These are phyloP conservation scores for Diplocarpon rosae DNA, from an alignment of 2,329 filamentous ascomycete species.

Conservation along the genomic window DNA sequence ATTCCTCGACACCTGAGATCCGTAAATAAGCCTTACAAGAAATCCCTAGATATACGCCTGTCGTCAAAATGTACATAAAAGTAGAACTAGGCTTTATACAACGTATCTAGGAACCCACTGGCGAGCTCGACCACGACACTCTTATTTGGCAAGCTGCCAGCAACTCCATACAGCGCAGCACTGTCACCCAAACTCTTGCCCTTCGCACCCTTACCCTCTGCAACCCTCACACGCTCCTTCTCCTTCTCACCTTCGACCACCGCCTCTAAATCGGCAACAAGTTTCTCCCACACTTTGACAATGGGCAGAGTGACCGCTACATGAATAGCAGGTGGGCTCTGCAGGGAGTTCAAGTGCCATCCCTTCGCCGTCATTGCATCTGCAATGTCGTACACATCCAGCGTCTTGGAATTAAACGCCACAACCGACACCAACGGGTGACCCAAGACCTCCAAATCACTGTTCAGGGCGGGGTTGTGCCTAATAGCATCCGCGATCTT, in stretches of 20 bases:
- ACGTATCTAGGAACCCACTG: conserved; percentile 78
- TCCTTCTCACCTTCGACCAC: conserved; percentile 65
- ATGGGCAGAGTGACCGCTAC: conserved; percentile 87
- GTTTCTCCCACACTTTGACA: conserved; percentile 65
- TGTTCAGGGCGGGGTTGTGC: conserved; percentile 53
- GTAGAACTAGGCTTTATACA: conserved; percentile 68
- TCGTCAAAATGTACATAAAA: conserved; percentile 2
- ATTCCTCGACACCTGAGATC: not conserved
- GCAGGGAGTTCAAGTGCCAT: conserved; percentile 93
- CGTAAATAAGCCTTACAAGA: conserved; percentile 2
- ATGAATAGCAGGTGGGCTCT: conserved; percentile 85
- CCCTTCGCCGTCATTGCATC: conserved; percentile 76
- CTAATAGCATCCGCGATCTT: conserved; percentile 67
- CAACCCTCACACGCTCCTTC: conserved; percentile 62
- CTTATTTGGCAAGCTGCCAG: conserved; percentile 91
- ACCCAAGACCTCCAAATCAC: conserved; percentile 71
- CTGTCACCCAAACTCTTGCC: conserved; percentile 66
- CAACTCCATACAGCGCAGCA: conserved; percentile 86
- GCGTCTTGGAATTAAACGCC: conserved; percentile 70
- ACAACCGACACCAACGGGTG: conserved; percentile 83
- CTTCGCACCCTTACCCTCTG: conserved; percentile 55
- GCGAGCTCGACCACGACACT: conserved; percentile 85
- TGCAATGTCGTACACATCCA: conserved; percentile 90
- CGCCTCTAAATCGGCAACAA: conserved; percentile 61
- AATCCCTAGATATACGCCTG: conserved; percentile 5